A percentile compares a stretch with the other conserved stretches of the same genome.
These are phyloP conservation scores for Brassica cretica DNA, from an alignment of 345 rosid species.

Conservation along the genomic window DNA sequence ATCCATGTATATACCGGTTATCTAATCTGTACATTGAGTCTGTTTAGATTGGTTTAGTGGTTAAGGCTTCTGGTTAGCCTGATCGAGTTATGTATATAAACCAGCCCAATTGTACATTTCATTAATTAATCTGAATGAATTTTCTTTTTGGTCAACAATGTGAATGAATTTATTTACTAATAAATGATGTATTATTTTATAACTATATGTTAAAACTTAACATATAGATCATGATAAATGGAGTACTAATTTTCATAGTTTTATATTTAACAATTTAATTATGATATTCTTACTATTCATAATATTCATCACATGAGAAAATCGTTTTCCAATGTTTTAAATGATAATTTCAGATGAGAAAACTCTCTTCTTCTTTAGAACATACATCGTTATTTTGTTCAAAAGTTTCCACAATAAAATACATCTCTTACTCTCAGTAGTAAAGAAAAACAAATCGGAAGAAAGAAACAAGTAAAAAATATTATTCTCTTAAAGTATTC, in stretches of 20 bases:
- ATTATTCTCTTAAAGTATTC: neutral
- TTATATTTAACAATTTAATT: neutral
- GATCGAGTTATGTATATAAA: too few relatives aligned
- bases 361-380: neutral
- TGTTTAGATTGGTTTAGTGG: too few relatives aligned
- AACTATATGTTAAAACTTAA: neutral
- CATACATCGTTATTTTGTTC: neutral
- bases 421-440: neutral
- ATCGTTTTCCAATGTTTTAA: neutral
- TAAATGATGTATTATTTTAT: neutral
- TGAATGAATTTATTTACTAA: too few relatives aligned
- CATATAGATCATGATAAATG: neutral
- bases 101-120: too few relatives aligned
- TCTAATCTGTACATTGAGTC: too few relatives aligned
- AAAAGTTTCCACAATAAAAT: neutral
- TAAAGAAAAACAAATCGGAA: neutral
- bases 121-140: too few relatives aligned
- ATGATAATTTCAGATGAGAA: neutral
- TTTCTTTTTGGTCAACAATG: too few relatives aligned
- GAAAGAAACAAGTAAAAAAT: conserved; percentile 7
- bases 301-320: neutral
- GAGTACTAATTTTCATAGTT: neutral
- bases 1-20: too few relatives aligned
- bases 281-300: neutral
- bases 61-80: too few relatives aligned